phyloP scores from a whole-genome alignment of 2,329 filamentous ascomycete genomes.

The Magnaporthiopsis incrustans region DNA sequence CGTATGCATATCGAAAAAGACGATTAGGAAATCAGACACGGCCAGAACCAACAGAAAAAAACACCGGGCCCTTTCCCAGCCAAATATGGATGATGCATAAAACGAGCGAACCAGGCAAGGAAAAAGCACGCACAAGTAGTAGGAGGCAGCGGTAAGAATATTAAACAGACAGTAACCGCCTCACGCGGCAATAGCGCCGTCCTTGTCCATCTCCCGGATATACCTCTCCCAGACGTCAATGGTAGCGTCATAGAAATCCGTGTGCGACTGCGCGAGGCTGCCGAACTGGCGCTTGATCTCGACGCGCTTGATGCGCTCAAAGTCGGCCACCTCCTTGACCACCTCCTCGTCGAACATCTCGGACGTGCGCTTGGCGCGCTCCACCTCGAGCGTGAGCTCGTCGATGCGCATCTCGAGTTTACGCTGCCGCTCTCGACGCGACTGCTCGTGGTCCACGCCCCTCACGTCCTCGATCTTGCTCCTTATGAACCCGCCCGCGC shows the following conservation, averaged over 20 bases:
- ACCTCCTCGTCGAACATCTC: conserved; percentile 97
- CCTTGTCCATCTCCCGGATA: conserved; percentile 76
- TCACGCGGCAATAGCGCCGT: conserved; percentile 32
- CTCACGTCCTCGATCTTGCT: conserved; percentile 95
- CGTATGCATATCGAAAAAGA: too few species aligned
- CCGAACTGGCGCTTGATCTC: conserved; percentile 88
- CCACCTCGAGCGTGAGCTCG: conserved; percentile 81
- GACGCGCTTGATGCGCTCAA: conserved; percentile 90
- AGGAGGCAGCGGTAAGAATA: too few species aligned
- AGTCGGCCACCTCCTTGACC: conserved; percentile 84
- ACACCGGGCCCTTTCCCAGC: too few species aligned
- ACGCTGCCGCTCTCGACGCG: conserved; percentile 74
- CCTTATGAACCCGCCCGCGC: conserved; percentile 79
- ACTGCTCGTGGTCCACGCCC: conserved; percentile 92
- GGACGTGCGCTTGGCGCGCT: conserved; percentile 75
- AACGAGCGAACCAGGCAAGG: neutral
- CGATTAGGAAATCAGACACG: neutral
- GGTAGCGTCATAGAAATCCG: conserved; percentile 75
- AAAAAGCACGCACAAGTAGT: too few species aligned
- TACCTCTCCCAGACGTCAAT: conserved; percentile 84
- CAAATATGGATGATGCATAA: neutral
- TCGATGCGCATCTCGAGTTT: conserved; percentile 91
- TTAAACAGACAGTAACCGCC: too few species aligned
- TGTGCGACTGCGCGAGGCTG: conserved; percentile 73
- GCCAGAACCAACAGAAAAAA: neutral